Percentiles rank a stretch among this genome's conserved stretches.
phyloP scores from a whole-genome alignment of 1,284 basidiomycete genomes.

The Vanrija sp. region DNA sequence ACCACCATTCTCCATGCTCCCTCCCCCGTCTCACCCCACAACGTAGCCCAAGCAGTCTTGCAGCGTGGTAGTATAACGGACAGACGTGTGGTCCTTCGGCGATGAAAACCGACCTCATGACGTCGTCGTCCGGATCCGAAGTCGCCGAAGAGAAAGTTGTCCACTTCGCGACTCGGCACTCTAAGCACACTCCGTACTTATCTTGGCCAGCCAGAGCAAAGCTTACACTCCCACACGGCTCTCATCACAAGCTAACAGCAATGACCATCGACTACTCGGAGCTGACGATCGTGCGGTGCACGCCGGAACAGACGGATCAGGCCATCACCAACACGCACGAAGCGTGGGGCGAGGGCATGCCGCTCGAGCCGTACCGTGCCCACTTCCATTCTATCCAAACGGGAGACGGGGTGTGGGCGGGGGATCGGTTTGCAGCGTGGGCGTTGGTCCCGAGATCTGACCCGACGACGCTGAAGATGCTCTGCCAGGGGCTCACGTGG shows the following conservation, averaged over 20 bases:
- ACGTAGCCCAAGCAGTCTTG: too few species aligned
- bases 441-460: slow-evolving; percentile 10
- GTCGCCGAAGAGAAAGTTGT: too few species aligned
- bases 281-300: slow-evolving; percentile 18
- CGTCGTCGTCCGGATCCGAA: too few species aligned
- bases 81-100: too few species aligned
- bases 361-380: neutral
- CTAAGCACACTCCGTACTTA: too few species aligned
- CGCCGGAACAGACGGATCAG: slow-evolving; percentile 2
- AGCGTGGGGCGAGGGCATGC: neutral
- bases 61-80: too few species aligned
- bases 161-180: too few species aligned
- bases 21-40: too few species aligned
- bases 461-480: neutral
- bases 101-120: too few species aligned
- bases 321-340: neutral
- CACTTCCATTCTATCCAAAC: neutral
- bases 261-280: slow-evolving; percentile 3
- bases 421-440: slow-evolving; percentile 6
- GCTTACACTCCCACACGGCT: too few species aligned
- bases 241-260: neutral
- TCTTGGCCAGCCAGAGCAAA: too few species aligned
- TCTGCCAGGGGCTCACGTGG: slow-evolving; percentile 5
- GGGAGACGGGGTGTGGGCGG: slow-evolving; percentile 1
- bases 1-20: too few species aligned